A percentile compares a stretch with the other conserved stretches of the same genome.
Conservation (phyloP, 148 eudicot species). For the Camellia japonica region DNA sequence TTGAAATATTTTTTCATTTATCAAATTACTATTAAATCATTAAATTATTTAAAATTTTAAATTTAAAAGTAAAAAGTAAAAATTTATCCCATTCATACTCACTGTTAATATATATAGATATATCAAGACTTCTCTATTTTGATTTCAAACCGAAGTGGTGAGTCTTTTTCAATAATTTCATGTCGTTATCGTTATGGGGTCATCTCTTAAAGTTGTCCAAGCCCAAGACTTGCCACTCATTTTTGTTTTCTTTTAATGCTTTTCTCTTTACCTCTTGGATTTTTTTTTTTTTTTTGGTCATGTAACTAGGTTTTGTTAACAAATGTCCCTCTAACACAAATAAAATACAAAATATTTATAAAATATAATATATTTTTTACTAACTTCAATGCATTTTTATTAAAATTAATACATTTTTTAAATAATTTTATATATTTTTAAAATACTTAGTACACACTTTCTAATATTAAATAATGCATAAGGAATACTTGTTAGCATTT, state of each 20-base stretch:
- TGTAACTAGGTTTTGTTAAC: too few species aligned
- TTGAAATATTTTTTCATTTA: too few species aligned
- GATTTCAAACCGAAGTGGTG: constrained; percentile 3
- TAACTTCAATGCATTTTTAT: too few species aligned
- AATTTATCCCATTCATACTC: too few species aligned
- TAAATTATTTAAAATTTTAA: too few species aligned
- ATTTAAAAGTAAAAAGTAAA: too few species aligned
- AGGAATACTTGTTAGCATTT: too few species aligned
- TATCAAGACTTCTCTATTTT: background rate
- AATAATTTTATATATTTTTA: too few species aligned
- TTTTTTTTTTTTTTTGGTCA: background rate
- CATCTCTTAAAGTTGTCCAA: constrained; percentile 30
- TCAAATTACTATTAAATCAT: too few species aligned
- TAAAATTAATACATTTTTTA: background rate
- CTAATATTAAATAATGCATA: background rate
- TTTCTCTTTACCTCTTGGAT: constrained; percentile 6
- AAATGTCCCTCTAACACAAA: too few species aligned
- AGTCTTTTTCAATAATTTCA: constrained; percentile 28
- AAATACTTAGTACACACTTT: background rate
- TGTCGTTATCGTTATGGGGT: constrained; percentile 38
- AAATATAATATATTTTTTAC: too few species aligned
- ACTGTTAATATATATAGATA: background rate
- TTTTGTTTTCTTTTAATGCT: constrained; percentile 10
- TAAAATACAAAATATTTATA: too few species aligned
- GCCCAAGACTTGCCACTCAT: constrained; percentile 13